Evolutionary conservation across 805 yeast species (phyloP), one percentile per base, ranked within the genome.

Genomic region (Candida ipomoeae): DNA sequence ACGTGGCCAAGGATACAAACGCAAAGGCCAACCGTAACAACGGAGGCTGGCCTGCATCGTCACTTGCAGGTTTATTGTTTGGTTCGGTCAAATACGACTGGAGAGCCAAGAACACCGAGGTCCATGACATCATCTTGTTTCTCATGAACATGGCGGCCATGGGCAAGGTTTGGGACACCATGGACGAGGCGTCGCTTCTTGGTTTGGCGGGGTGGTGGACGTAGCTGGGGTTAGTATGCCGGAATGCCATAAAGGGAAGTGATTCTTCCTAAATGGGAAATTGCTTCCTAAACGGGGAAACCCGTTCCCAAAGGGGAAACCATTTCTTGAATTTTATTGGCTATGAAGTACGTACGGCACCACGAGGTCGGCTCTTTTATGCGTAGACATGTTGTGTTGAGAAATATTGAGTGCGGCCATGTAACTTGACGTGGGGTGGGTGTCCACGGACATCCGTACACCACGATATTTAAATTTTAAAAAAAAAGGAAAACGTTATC

Each of bases 131-230:
- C 54, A 80, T 65, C 60, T 78, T 81, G 63, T 80, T 79, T 58
- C 75, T 48, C 79, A 82, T 73, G 65, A 82, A 82, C 82, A 82
- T 80, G 43, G 86, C 86, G 3, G 84, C 83, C 84, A 82, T 79
- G 32, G 87, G 86, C 68, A 82, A 76, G 15, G 84, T 72, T 63
- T 79, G 86, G 39, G 79, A 66, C 42, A 79, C 68, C 65, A 78
- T 70, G 10, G 75, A 70, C 1, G 77, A 62, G 6, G 77, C 70
- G 52, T 75, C 76, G n/a, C 70, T 58, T 31, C 79, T 69, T 23
- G 76, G 69, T 55, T 75, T 76, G 36, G 80, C 77, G 46, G 79
- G 75, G n/a, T 63, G 61, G 59, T 79, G 84, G 48, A 61, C 61
- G 68, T 78, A 79, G n/a, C 74, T 70, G 49, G 6, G 8, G 18